Conservation (phyloP, 1,284 basidiomycete genomes). For the Apiotrichum sp. region DNA sequence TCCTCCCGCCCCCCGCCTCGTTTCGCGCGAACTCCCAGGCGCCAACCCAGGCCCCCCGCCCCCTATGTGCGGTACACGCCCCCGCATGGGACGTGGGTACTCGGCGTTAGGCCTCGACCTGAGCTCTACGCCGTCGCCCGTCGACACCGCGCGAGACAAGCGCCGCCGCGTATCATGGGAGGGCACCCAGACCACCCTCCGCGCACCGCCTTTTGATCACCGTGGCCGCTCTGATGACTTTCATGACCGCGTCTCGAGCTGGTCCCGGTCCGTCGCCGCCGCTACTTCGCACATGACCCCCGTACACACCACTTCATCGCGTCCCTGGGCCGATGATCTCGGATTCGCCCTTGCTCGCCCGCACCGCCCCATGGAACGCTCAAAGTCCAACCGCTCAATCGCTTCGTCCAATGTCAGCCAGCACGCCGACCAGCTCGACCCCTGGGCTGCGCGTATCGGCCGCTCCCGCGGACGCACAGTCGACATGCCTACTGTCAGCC, state of each 20-base stretch:
- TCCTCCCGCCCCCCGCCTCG: constrained; percentile 2
- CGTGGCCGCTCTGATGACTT: constrained; percentile 8
- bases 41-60: neutral
- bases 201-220: neutral
- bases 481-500: constrained; percentile 3
- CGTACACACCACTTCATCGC: neutral
- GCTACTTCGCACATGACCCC: neutral
- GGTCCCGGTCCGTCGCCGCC: constrained; percentile 4
- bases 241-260: neutral
- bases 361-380: neutral
- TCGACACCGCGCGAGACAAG: neutral
- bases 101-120: constrained; percentile 13
- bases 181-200: neutral
- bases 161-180: neutral
- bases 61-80: constrained; percentile 7
- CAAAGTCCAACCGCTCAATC: neutral
- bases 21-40: neutral
- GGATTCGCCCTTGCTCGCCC: neutral
- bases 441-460: constrained; percentile 7
- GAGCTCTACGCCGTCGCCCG: neutral
- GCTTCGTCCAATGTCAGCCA: neutral
- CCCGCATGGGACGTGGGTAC: constrained; percentile 1
- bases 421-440: constrained; percentile 2
- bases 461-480: constrained; percentile 3
- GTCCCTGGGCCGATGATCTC: neutral